phyloP scores from a whole-genome alignment of 805 yeast species.

The Yarrowia sp. region DNA sequence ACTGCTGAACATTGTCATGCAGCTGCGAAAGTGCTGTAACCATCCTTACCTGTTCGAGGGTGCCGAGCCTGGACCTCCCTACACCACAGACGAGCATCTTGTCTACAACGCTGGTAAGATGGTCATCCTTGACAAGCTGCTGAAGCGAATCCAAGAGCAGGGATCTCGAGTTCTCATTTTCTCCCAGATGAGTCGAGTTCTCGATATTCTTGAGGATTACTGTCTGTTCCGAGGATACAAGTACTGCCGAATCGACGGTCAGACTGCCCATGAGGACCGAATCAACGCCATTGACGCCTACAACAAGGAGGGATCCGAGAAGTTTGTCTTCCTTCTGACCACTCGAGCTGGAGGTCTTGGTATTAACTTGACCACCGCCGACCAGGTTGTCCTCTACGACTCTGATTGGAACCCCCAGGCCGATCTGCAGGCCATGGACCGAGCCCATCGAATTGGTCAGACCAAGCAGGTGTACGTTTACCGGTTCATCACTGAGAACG shows the following conservation, averaged over 20 bases:
- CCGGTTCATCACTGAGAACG: constrained; percentile 91
- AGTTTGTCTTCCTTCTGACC: constrained; percentile 80
- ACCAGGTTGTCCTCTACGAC: constrained; percentile 82
- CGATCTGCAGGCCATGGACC: constrained; percentile 95
- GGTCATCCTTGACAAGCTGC: constrained; percentile 81
- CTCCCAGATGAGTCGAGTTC: constrained; percentile 87
- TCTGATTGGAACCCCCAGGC: constrained; percentile 99
- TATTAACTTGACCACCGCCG: constrained; percentile 87
- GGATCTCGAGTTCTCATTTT: constrained; percentile 91
- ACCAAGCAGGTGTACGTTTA: constrained; percentile 91
- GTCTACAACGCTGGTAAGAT: constrained; percentile 85
- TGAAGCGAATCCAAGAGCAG: constrained; percentile 65
- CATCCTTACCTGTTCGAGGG: constrained; percentile 97
- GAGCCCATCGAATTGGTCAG: constrained; percentile 97
- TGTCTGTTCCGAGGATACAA: constrained; percentile 80
- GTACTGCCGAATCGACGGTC: constrained; percentile 91
- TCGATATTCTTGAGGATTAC: constrained; percentile 90
- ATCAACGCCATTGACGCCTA: constrained; percentile 89
- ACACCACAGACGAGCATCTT: constrained; percentile 90
- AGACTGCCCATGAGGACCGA: constrained; percentile 90
- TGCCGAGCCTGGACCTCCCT: constrained; percentile 99
- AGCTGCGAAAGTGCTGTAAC: constrained; percentile 91
- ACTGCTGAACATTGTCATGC: constrained; percentile 91
- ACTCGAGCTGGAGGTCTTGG: constrained; percentile 98
- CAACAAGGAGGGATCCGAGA: constrained; percentile 73